Conservation (phyloP, 495 filamentous ascomycete genomes). For the Physcia stellaris region DNA sequence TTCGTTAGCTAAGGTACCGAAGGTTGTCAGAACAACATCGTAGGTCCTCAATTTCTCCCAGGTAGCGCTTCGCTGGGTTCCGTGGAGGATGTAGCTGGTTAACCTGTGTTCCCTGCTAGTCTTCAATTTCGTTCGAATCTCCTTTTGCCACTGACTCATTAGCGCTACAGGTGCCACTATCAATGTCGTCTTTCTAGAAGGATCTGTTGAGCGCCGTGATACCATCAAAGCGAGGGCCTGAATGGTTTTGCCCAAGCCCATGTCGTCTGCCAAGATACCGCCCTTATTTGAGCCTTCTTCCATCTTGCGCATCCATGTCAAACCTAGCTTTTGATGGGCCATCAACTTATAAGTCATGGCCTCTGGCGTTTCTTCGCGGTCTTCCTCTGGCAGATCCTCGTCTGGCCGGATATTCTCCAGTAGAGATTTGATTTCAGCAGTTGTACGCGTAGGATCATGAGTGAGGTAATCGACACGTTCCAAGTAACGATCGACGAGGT, state of each 20-base stretch:
- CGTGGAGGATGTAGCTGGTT: constrained; percentile 55
- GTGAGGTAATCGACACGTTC: constrained; percentile 19
- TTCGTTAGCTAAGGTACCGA: constrained; percentile 63
- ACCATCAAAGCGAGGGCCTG: constrained; percentile 76
- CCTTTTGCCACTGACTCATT: constrained; percentile 78
- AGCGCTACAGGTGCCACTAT: constrained; percentile 81
- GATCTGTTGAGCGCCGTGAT: constrained; percentile 48
- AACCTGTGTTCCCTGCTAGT: constrained; percentile 39
- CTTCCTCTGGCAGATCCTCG: constrained; percentile 47
- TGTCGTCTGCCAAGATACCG: constrained; percentile 72
- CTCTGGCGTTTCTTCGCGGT: constrained; percentile 59
- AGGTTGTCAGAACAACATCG: constrained; percentile 87
- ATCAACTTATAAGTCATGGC: constrained; percentile 58
- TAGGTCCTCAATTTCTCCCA: constrained; percentile 51
- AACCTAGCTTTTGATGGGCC: constrained; percentile 71
- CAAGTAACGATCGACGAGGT: constrained; percentile 14
- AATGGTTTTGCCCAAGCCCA: constrained; percentile 95
- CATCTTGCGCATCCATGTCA: constrained; percentile 73
- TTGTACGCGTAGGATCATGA: constrained; percentile 42
- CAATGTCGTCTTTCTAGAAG: constrained; percentile 62
- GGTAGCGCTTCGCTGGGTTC: constrained; percentile 33
- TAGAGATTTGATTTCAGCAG: constrained; percentile 52
- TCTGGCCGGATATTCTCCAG: constrained; percentile 65
- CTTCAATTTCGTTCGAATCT: constrained; percentile 62
- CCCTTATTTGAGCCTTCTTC: constrained; percentile 68